A percentile compares a stretch with the other conserved stretches of the same genome.
These are phyloP conservation scores for Barbatosphaeria neglecta DNA, from an alignment of 495 filamentous ascomycete genomes.

Conservation along the genomic window DNA sequence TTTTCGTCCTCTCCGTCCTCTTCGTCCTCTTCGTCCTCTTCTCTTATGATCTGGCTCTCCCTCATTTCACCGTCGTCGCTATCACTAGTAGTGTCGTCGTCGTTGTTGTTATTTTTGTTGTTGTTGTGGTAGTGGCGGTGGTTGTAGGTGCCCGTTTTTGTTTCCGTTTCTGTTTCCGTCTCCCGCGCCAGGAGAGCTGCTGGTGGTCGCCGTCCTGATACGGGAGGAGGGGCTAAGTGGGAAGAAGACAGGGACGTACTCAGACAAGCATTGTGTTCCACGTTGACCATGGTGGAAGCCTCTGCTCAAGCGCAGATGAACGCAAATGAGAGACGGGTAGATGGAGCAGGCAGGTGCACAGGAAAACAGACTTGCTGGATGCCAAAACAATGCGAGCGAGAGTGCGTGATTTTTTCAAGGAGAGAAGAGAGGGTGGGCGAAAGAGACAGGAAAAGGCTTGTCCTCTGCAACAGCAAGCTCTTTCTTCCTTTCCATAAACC, in stretches of 20 bases:
- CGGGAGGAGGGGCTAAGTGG: constrained; percentile 4
- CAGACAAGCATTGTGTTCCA: constrained; percentile 87
- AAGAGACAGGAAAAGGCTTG: background rate
- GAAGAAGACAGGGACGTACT: constrained; percentile 46
- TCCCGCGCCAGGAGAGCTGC: background rate
- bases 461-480: no score
- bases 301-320: no score
- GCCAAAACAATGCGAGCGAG: constrained; percentile 9
- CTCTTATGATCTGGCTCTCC: no score
- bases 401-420: constrained; percentile 11
- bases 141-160: no score
- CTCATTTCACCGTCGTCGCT: no score
- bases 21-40: background rate
- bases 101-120: background rate
- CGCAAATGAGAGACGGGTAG: background rate
- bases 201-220: no score
- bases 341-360: constrained; percentile 13
- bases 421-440: background rate
- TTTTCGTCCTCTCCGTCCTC: background rate
- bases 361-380: constrained; percentile 1
- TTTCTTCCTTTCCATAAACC: no score
- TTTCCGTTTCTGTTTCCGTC: background rate
- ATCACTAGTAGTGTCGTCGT: background rate
- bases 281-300: constrained; percentile 50
- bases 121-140: no score